Base-by-base conservation (phyloP, 768 basidiomycete species). In the Calvatia gigantea region DNA sequence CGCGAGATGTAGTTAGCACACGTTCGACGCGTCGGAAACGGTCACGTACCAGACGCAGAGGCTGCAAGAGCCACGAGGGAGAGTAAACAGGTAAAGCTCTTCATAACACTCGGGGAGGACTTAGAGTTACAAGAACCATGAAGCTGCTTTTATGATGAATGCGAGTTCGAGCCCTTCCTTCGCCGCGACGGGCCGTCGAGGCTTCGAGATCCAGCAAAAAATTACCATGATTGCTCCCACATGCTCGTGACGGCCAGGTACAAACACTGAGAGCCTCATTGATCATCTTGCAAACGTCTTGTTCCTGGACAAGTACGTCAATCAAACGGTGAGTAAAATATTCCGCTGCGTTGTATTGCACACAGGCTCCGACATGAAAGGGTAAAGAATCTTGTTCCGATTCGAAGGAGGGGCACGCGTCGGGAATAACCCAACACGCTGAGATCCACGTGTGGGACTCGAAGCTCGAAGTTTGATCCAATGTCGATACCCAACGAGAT, bases 1-100 rank as follows among this genome's bases (percentile, higher is more conserved):
- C 42, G 12, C 45, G 19, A 49, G 33, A 27, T 37, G 43, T 23
- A 37, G 21, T 51, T 44, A 28, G 39, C 28, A 19, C 25, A 32
- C 28, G 9, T 43, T 25, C 35, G 42, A 12, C 42, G 31, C 28
- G 37, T 9, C 21, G 19, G 21, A 29, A 25, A 43, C 6, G 35
- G 54, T 23, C 35, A 61, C 62, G 15, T 48, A 67, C 66, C 68
- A 33, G 60, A 61, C 17, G 56, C 64, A 15, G 54, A 45, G 11
- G 63, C 59, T 6, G 64, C 63, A 50, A 67, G 56, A 12, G 61
- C 60, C 12, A 61, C 59, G 21, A 60, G 43, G 19, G 61, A 47
- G 25, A 64, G 39, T 15, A 64, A 55, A 25, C 49, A 57, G 15
- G 39, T 33, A 49, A 61, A 58, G n/a, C 25, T 42, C 12, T 31